Evolutionary conservation across 352 stramenopile genomes (phyloP).

Genomic region (Globisporangium acanthophoron): DNA sequence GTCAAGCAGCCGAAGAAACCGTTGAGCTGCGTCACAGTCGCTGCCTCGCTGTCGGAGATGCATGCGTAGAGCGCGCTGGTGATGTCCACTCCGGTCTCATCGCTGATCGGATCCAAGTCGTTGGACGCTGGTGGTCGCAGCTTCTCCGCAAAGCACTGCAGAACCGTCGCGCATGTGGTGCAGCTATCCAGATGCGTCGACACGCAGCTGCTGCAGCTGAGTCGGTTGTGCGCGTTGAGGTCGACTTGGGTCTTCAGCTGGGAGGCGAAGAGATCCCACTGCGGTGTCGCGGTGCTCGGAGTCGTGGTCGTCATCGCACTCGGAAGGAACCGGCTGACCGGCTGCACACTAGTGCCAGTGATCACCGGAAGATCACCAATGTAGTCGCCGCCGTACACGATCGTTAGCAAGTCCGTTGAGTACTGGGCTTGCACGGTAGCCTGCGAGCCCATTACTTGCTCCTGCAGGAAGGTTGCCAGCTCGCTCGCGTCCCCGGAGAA

Average conservation of each 20-base stretch:
- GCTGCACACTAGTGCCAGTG: not conserved
- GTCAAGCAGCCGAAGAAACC: slow-evolving; percentile 11
- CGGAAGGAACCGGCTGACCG: not conserved
- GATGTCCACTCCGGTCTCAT: slow-evolving; percentile 5
- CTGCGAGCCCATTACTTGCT: not conserved
- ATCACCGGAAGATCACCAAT: slow-evolving; percentile 4
- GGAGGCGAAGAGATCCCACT: slow-evolving; percentile 1
- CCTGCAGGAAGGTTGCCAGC: slow-evolving; percentile 1
- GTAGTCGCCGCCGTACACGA: slow-evolving; percentile 9
- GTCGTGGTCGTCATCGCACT: not conserved
- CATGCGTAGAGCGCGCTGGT: slow-evolving; percentile 2
- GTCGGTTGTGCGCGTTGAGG: not conserved
- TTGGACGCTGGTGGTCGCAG: not conserved
- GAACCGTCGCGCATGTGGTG: not conserved
- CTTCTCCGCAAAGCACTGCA: slow-evolving; percentile 5
- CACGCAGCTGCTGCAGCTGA: not conserved
- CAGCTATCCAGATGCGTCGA: not conserved
- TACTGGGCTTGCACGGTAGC: not conserved
- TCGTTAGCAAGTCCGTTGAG: not conserved
- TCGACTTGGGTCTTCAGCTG: not conserved
- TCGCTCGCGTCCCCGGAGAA: not conserved
- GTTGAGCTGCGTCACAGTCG: not conserved
- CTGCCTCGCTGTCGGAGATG: not conserved
- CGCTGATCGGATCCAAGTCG: slow-evolving; percentile 1
- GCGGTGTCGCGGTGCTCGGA: not conserved